Conservation (phyloP, 1,284 basidiomycete species). For the Anthracocystis walkeri region DNA sequence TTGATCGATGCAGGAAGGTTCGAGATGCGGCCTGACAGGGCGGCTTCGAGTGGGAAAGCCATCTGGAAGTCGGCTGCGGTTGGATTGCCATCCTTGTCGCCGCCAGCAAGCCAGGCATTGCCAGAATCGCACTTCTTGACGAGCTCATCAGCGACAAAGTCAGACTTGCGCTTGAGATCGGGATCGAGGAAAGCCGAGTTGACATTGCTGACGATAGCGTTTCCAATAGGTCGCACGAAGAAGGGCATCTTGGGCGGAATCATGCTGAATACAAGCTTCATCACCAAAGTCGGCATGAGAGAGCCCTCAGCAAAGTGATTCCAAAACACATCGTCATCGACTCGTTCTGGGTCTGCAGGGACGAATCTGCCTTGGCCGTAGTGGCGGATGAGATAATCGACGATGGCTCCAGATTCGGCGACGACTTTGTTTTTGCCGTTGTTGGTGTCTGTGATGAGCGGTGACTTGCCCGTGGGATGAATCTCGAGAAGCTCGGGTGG, state of each 20-base stretch:
- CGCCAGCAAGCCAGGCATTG: slow-evolving; percentile 64
- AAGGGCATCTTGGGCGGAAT: slow-evolving; percentile 64
- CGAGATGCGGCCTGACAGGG: slow-evolving; percentile 50
- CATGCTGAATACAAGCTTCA: slow-evolving; percentile 62
- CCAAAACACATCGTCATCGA: slow-evolving; percentile 62
- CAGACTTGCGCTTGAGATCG: slow-evolving; percentile 54
- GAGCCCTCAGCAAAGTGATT: slow-evolving; percentile 66
- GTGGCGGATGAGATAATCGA: slow-evolving; percentile 66
- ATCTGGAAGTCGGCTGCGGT: slow-evolving; percentile 68
- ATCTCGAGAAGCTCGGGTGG: slow-evolving; percentile 59
- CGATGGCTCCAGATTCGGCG: slow-evolving; percentile 67
- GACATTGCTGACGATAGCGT: slow-evolving; percentile 51
- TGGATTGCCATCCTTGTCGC: slow-evolving; percentile 66
- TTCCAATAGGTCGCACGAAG: slow-evolving; percentile 63
- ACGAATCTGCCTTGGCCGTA: slow-evolving; percentile 63
- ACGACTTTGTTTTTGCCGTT: slow-evolving; percentile 57
- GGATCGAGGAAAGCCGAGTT: slow-evolving; percentile 55
- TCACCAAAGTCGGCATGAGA: slow-evolving; percentile 63
- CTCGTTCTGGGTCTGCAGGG: slow-evolving; percentile 35
- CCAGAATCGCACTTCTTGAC: slow-evolving; percentile 47
- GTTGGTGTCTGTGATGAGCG: slow-evolving; percentile 63
- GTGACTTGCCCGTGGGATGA: slow-evolving; percentile 66
- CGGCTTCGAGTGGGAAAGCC: slow-evolving; percentile 65
- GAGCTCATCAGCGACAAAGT: slow-evolving; percentile 52
- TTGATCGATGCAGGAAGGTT: slow-evolving; percentile 52